These are phyloP conservation scores for Candida coleopterorum DNA, from an alignment of 805 yeast species.

Conservation along the genomic window DNA sequence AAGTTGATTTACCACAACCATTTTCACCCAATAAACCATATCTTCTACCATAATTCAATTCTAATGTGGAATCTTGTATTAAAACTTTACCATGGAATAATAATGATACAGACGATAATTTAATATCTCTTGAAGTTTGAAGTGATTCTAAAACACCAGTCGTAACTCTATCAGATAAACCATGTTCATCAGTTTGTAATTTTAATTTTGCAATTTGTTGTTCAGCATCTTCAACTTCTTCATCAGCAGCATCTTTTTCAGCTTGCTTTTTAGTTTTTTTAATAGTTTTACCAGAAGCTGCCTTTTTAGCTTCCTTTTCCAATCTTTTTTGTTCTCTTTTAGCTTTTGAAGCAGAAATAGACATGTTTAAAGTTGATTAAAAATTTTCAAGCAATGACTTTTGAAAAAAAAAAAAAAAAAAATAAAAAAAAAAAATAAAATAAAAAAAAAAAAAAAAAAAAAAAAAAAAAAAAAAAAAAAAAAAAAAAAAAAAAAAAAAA, in stretches of 20 bases:
- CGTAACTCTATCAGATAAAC: conserved; percentile 93
- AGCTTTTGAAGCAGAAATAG: conserved; percentile 89
- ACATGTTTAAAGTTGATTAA: conserved; percentile 20
- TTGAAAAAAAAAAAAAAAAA: conserved; percentile 2
- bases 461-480: conserved; percentile 3
- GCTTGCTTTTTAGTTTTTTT: conserved; percentile 60
- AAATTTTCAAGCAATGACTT: conserved; percentile 3
- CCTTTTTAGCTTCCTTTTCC: conserved; percentile 43
- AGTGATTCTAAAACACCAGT: conserved; percentile 94
- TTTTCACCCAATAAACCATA: conserved; percentile 97
- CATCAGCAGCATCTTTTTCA: conserved; percentile 45
- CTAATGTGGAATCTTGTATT: conserved; percentile 86
- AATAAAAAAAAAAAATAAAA: conserved; percentile 1
- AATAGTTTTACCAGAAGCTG: conserved; percentile 65
- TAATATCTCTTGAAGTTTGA: conserved; percentile 88
- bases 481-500: conserved; percentile 2
- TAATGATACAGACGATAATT: conserved; percentile 82
- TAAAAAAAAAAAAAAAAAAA: conserved; percentile 3
- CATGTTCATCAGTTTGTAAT: conserved; percentile 89
- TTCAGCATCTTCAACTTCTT: conserved; percentile 58
- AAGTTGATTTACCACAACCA: conserved; percentile 98
- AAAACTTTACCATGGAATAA: conserved; percentile 97
- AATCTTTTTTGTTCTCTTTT: conserved; percentile 97
- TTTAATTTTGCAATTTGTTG: conserved; percentile 81
- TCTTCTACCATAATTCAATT: conserved; percentile 95